Conservation (phyloP, 192 early-diverging fungal genomes). For the Dispira simplex region DNA sequence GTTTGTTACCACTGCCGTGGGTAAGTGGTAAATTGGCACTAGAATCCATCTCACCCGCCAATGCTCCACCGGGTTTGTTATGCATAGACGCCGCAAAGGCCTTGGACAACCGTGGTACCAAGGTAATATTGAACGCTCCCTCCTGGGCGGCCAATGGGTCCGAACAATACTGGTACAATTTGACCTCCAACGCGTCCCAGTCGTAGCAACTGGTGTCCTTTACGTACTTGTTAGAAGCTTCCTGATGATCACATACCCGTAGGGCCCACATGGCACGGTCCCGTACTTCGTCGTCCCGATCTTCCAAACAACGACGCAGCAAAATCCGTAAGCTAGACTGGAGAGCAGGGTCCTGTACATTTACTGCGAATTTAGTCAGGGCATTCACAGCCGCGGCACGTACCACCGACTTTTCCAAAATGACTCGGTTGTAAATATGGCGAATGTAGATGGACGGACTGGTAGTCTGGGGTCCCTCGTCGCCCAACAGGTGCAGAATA, state of each 20-base stretch:
- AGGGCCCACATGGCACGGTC: conserved; percentile 88
- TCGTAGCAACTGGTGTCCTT: conserved; percentile 81
- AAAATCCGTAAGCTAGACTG: conserved; percentile 69
- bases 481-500: conserved; percentile 85
- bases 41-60: conserved; percentile 18
- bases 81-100: conserved; percentile 73
- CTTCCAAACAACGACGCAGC: conserved; percentile 86
- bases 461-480: conserved; percentile 83
- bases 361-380: conserved; percentile 83
- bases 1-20: background rate
- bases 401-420: conserved; percentile 92
- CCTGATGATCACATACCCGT: conserved; percentile 52
- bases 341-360: conserved; percentile 50
- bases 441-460: conserved; percentile 91
- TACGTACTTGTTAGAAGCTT: conserved; percentile 47
- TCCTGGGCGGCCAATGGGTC: conserved; percentile 38
- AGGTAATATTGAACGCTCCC: conserved; percentile 57
- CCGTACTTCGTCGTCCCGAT: conserved; percentile 96
- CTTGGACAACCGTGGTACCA: conserved; percentile 68
- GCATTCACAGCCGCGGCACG: conserved; percentile 93
- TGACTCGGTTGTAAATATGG: conserved; percentile 99
- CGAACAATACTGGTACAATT: conserved; percentile 74
- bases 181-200: conserved; percentile 68
- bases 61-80: conserved; percentile 31
- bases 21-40: background rate